Conservation (phyloP, 2,329 filamentous ascomycete genomes). For the Reticulascus tulasneorum region DNA sequence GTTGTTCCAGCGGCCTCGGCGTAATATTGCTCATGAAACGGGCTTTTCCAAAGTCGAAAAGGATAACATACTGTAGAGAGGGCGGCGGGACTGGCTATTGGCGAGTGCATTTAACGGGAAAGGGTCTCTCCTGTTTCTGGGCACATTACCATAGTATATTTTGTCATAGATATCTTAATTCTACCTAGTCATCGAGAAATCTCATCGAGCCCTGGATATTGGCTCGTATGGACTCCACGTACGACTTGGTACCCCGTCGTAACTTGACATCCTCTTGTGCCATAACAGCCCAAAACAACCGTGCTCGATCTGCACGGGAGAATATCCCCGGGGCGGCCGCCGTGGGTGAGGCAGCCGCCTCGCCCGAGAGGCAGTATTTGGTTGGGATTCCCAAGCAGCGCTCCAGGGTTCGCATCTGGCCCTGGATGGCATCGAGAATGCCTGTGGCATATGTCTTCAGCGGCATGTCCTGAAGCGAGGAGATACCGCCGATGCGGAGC, state of each 20-base stretch:
- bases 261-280: slow-evolving; percentile 18
- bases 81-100: not conserved
- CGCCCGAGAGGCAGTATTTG: slow-evolving; percentile 16
- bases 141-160: too few species aligned
- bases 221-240: slow-evolving; percentile 18
- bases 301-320: slow-evolving; percentile 14
- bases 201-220: slow-evolving; percentile 15
- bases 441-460: slow-evolving; percentile 17
- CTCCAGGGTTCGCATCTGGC: slow-evolving; percentile 16
- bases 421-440: slow-evolving; percentile 17
- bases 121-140: too few species aligned
- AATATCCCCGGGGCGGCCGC: slow-evolving; percentile 12
- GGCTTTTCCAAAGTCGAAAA: not conserved
- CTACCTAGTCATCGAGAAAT: slow-evolving; percentile 15
- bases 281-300: slow-evolving; percentile 15
- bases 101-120: not conserved
- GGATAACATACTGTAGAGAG: not conserved
- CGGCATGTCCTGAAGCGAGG: slow-evolving; percentile 19
- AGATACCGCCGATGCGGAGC: slow-evolving; percentile 17
- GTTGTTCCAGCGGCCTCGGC: not conserved
- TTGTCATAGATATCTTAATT: too few species aligned
- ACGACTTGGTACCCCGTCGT: slow-evolving; percentile 15
- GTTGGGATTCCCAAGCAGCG: slow-evolving; percentile 16
- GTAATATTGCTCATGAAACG: not conserved
- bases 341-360: slow-evolving; percentile 8